Conservation (phyloP, 441 rosid species). For the Kokia cookei region DNA sequence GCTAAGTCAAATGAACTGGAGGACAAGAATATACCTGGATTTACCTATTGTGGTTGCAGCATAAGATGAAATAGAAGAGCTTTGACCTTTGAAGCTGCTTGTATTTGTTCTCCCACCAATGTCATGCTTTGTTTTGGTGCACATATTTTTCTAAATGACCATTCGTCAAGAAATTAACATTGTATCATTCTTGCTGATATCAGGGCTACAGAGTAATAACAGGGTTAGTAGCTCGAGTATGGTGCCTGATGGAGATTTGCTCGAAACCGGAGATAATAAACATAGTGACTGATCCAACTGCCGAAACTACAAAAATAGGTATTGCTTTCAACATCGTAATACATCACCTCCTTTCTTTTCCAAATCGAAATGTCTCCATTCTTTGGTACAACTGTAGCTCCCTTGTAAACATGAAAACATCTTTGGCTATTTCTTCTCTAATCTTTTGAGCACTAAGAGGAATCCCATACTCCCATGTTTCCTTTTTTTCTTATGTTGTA, state of each 20-base stretch:
- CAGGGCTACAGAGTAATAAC: conserved; percentile 73
- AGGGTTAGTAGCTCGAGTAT: conserved; percentile 74
- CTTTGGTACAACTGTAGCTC: not conserved
- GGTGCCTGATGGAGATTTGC: conserved; percentile 83
- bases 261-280: conserved; percentile 67
- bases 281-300: conserved; percentile 52
- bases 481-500: not conserved
- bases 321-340: not conserved
- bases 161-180: not conserved
- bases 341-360: not conserved
- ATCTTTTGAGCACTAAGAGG: not conserved
- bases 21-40: not conserved
- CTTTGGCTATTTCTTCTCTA: not conserved
- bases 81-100: not conserved
- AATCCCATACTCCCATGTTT: not conserved
- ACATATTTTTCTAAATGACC: conserved; percentile 4
- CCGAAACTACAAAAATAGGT: conserved; percentile 80
- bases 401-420: not conserved
- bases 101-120: not conserved
- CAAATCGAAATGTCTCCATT: not conserved
- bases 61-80: not conserved
- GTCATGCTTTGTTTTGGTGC: not conserved
- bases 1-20: not conserved
- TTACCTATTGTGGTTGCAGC: not conserved
- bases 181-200: conserved; percentile 1